Conservation (phyloP, 306 rosid genomes). For the Acacia crassicarpa region DNA sequence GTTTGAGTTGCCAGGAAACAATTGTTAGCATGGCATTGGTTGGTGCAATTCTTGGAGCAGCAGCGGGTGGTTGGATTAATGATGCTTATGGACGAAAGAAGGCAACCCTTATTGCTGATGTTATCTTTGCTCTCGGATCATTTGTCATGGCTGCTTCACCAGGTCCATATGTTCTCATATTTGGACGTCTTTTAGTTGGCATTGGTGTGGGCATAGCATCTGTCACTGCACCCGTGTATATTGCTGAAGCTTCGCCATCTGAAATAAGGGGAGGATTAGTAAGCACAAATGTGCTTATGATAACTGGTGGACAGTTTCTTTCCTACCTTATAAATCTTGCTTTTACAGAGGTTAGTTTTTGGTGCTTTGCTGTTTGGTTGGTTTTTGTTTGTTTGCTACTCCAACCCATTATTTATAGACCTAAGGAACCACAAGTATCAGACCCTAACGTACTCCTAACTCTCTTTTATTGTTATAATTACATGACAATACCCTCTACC, state of each 20-base stretch:
- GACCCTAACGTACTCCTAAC: no score
- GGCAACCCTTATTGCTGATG: conserved; percentile 85
- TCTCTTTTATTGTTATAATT: no score
- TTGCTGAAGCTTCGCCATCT: conserved; percentile 90
- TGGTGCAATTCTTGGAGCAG: conserved; percentile 89
- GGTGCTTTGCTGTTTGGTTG: not conserved
- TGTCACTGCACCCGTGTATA: conserved; percentile 89
- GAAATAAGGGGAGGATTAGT: conserved; percentile 90
- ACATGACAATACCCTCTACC: no score
- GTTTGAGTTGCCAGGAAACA: conserved; percentile 65
- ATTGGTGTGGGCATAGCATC: conserved; percentile 86
- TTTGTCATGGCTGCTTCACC: conserved; percentile 87
- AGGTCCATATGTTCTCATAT: conserved; percentile 75
- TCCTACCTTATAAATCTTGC: conserved; percentile 84
- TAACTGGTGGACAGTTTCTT: conserved; percentile 88
- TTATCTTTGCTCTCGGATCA: conserved; percentile 69
- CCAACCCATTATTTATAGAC: no score
- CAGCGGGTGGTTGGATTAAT: conserved; percentile 88
- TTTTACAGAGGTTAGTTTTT: conserved; percentile 66
- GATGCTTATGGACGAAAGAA: conserved; percentile 84
- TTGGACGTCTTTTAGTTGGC: conserved; percentile 77
- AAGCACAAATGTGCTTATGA: conserved; percentile 88
- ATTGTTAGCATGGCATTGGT: conserved; percentile 89
- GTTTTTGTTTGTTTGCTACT: not conserved
- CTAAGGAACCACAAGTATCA: no score